Base-by-base conservation (phyloP, 108 stramenopile species). In the Epithemia pelagica region DNA sequence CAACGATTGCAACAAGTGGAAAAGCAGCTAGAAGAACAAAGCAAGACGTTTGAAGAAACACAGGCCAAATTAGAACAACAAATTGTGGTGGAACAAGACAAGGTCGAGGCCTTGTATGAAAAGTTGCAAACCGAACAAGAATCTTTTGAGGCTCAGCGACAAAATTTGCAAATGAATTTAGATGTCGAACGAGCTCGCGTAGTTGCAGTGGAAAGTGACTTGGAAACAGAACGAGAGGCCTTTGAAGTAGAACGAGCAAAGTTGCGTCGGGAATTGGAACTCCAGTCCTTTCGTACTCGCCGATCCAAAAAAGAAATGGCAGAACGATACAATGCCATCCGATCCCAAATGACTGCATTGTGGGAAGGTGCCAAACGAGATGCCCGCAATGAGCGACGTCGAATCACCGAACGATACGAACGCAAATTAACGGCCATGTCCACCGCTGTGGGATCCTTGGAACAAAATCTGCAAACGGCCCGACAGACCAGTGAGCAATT, bases 331-430 rank as follows among this genome's bases (percentile, higher is more conserved):
- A 62, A 68, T 27, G 58, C 67, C n/a, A 84, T 84, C 52, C 71
- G 80, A 10, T 32, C 56, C 15, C 77, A 84, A 62, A 71, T 84
- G 77, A 84, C 80, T 25, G 72, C 46, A 21, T 71, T 74, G 0
- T 81, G 75, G 78, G 64, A 81, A 51, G 67, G 63, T 10, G 59
- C 78, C 18, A 78, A 81, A 52, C 80, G 80, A 21, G 70, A 84
- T 30, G 78, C 78, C 0, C 75, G 78, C 30, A 62, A 74, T 28
- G 73, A 77, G 32, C 32, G 74, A 73, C 46, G 27, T 28, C 73
- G 71, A 10, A 62, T 83, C 21, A 76, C 20, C 22, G 57, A 71
- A 30, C 76, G 74, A 64, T 79, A 83, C 57, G 73, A 71, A 57
- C 37, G 30, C 1, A 64, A 77, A 55, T 52, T 83, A 1, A 52